Evolutionary conservation across 2,329 filamentous ascomycete genomes (phyloP).

Genomic region (Pestalotiopsis sp.): DNA sequence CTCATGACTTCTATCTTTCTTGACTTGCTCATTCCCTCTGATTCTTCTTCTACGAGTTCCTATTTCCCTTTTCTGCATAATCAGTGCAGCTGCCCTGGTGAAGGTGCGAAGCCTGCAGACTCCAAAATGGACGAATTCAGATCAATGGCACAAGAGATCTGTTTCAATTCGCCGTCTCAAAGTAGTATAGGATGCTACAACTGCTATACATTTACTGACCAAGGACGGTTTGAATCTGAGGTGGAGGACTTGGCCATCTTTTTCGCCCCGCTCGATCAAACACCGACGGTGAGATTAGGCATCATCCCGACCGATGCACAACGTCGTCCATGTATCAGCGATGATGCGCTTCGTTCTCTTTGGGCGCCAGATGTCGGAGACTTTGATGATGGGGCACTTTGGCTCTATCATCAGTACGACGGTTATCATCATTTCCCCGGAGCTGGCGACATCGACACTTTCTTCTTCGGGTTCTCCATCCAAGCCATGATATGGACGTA

Average conservation of each 20-base stretch:
- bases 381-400: not conserved
- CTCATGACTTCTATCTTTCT: no score
- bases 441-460: not conserved
- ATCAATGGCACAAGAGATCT: not conserved
- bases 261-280: not conserved
- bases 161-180: not conserved
- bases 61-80: no score
- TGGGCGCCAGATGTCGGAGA: not conserved
- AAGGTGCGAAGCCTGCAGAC: not conserved
- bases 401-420: not conserved
- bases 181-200: no score
- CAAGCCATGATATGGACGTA: not conserved
- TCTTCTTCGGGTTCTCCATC: not conserved
- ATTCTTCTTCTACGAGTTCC: no score
- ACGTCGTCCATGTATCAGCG: not conserved
- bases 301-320: not conserved
- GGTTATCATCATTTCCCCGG: not conserved
- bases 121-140: not conserved
- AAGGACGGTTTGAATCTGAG: no score
- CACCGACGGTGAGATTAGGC: not conserved
- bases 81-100: no score
- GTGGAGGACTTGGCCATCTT: no score
- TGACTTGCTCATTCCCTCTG: no score
- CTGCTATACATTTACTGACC: no score
- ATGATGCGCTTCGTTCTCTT: not conserved